Conservation (phyloP, 75 land plant species). For the Selaginella moellendorffii region DNA sequence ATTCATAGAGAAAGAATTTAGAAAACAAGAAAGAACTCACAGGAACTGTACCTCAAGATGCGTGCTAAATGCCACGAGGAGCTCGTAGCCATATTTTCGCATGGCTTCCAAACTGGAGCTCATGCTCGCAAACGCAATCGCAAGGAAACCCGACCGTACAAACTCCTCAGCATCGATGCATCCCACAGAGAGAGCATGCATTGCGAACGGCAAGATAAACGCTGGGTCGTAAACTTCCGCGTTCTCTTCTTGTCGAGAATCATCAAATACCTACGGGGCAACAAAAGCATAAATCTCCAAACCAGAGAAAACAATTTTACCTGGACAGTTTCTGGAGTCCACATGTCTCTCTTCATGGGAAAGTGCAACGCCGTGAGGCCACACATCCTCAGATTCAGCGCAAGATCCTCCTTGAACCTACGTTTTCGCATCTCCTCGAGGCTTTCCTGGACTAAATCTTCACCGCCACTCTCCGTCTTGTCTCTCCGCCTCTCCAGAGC, state of each 20-base stretch:
- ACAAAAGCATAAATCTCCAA: no score
- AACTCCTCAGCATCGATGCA: constrained; percentile 69
- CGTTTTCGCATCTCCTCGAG: constrained; percentile 32
- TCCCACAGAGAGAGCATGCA: constrained; percentile 47
- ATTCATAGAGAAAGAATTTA: neutral
- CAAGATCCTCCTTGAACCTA: constrained; percentile 58
- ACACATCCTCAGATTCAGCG: constrained; percentile 50
- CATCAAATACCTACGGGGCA: no score
- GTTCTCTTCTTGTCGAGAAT: neutral
- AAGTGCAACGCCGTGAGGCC: constrained; percentile 44
- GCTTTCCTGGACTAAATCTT: constrained; percentile 23
- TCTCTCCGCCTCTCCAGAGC: constrained; percentile 42
- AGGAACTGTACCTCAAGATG: constrained; percentile 49
- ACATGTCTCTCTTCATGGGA: constrained; percentile 30
- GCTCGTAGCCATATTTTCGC: constrained; percentile 67
- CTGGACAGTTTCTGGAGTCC: neutral
- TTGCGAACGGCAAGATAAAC: constrained; percentile 58
- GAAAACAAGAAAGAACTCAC: neutral
- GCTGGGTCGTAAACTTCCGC: constrained; percentile 56
- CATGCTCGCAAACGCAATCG: constrained; percentile 58
- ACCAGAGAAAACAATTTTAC: neutral
- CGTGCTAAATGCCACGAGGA: constrained; percentile 42
- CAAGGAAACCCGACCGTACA: constrained; percentile 70
- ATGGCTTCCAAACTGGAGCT: constrained; percentile 50
- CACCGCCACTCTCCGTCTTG: constrained; percentile 7